Conservation (phyloP, 169 alveolate genomes). For the Perkinsus marinus region DNA sequence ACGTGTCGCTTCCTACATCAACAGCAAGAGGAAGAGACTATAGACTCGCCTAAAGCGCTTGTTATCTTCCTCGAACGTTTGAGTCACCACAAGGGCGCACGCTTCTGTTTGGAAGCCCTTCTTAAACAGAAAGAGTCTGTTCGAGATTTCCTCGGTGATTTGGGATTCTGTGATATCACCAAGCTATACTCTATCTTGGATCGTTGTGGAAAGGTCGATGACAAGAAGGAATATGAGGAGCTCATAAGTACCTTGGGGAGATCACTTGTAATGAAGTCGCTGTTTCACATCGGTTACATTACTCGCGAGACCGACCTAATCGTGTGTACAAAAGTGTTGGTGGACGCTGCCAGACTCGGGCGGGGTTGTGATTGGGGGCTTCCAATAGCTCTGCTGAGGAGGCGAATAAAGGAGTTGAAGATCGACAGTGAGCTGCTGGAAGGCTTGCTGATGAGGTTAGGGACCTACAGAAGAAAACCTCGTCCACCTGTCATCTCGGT, state of each 20-base stretch:
- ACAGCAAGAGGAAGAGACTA: not conserved
- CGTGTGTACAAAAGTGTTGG: not conserved
- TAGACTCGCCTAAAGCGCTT: not conserved
- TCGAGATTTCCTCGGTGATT: not conserved
- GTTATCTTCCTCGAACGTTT: not conserved
- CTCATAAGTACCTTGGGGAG: not conserved
- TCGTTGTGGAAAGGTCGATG: not conserved
- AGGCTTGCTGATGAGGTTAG: not conserved
- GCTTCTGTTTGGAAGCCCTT: not conserved
- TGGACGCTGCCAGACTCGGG: not conserved
- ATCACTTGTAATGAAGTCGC: not conserved
- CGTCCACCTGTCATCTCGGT: not conserved
- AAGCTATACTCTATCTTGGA: not conserved
- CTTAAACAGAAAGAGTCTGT: not conserved
- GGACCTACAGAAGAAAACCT: not conserved
- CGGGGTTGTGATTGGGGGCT: not conserved
- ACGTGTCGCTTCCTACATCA: not conserved
- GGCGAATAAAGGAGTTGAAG: no score
- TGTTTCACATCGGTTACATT: not conserved
- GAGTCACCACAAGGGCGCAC: not conserved
- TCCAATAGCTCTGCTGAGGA: no score
- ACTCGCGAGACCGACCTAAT: not conserved
- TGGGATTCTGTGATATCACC: not conserved
- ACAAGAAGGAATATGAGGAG: not conserved
- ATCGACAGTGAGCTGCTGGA: not conserved